Evolutionary conservation across 495 filamentous ascomycete species (phyloP).

Genomic region (Penicillium turbatum): DNA sequence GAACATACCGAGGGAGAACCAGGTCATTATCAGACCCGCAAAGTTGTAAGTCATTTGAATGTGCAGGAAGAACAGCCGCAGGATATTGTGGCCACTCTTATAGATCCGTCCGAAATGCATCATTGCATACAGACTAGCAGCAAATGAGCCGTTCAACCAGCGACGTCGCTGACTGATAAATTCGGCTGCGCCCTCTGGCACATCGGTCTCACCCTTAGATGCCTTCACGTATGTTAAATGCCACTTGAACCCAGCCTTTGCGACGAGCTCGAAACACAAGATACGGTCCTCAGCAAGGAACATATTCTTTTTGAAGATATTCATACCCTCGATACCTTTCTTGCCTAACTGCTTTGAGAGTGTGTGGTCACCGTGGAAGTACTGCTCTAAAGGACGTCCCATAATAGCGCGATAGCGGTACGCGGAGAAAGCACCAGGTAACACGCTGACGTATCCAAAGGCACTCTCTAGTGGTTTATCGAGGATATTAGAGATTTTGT

Average conservation of each 20-base stretch:
- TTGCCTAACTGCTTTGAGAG: conserved; percentile 88
- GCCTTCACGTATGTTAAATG: conserved; percentile 97
- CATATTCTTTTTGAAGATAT: conserved; percentile 99
- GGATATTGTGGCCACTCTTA: conserved; percentile 89
- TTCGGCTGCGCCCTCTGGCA: conserved; percentile 90
- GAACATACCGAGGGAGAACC: conserved; percentile 82
- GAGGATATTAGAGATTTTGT: conserved; percentile 98
- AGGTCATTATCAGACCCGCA: conserved; percentile 80
- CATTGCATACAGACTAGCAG: conserved; percentile 89
- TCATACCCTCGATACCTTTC: conserved; percentile 99
- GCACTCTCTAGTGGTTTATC: conserved; percentile 97
- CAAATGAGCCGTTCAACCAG: conserved; percentile 98
- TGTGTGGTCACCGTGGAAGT: conserved; percentile 98
- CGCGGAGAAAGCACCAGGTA: conserved; percentile 97
- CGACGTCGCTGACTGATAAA: conserved; percentile 95
- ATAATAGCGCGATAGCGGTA: conserved; percentile 97
- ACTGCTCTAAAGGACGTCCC: conserved; percentile 94
- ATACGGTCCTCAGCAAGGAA: conserved; percentile 99
- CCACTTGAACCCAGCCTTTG: conserved; percentile 97
- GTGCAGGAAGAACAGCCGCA: conserved; percentile 96
- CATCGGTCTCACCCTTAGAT: conserved; percentile 97
- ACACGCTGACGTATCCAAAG: conserved; percentile 94
- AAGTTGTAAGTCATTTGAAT: conserved; percentile 92
- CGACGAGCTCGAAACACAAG: conserved; percentile 96
- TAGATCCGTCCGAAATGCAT: conserved; percentile 99